phyloP scores from a whole-genome alignment of 2,329 filamentous ascomycete species.

The Fusarium tanahbumbuense region DNA sequence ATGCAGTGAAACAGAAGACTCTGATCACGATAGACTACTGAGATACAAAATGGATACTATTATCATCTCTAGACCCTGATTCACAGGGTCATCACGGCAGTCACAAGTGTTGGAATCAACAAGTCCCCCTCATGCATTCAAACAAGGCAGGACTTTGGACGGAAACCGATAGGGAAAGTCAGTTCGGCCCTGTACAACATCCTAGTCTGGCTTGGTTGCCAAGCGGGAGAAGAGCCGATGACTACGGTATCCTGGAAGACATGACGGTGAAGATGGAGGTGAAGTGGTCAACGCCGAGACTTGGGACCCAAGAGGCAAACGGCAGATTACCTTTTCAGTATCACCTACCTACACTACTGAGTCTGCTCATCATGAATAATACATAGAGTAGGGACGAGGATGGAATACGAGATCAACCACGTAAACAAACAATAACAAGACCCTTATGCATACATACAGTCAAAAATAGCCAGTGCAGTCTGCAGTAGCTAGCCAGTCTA shows the following conservation, averaged over 20 bases:
- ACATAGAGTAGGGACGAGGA: neutral
- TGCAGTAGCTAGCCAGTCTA: neutral
- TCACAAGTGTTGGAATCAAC: neutral
- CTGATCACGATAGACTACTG: neutral
- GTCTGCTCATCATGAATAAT: too few relatives aligned
- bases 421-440: slow-evolving; percentile 24
- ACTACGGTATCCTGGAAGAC: slow-evolving; percentile 4
- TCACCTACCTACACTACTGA: neutral
- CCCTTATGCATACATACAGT: slow-evolving; percentile 10
- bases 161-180: slow-evolving; percentile 8
- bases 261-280: slow-evolving; percentile 10
- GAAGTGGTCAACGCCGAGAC: neutral
- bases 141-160: slow-evolving; percentile 1
- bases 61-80: slow-evolving; percentile 1
- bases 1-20: slow-evolving; percentile 21
- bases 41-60: neutral
- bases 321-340: neutral
- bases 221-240: slow-evolving; percentile 25
- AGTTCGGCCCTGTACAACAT: slow-evolving; percentile 12
- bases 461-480: neutral
- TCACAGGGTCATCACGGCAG: slow-evolving; percentile 7
- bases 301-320: neutral
- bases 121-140: neutral
- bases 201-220: slow-evolving; percentile 31
- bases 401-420: slow-evolving; percentile 17